Conservation (phyloP, 768 basidiomycete species). For the Coprinellus micaceus region DNA sequence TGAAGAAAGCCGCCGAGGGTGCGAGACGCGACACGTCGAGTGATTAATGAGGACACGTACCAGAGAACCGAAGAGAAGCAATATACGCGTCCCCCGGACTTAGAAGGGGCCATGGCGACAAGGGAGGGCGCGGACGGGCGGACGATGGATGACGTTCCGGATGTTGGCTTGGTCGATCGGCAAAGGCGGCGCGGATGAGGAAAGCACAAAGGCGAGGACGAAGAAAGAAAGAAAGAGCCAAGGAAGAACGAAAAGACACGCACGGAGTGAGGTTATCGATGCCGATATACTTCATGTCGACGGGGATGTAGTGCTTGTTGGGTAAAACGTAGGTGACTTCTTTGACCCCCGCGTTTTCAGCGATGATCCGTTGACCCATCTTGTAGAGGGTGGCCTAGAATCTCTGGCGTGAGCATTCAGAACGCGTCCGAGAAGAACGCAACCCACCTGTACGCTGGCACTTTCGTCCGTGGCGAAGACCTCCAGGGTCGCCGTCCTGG, state of each 20-base stretch:
- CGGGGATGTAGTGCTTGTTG: conserved; percentile 93
- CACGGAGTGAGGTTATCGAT: conserved; percentile 70
- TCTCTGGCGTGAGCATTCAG: background rate
- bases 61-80: background rate
- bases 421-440: background rate
- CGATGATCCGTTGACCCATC: conserved; percentile 74
- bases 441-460: conserved; percentile 81
- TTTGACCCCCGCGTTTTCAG: conserved; percentile 56
- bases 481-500: conserved; percentile 66
- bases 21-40: background rate
- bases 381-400: conserved; percentile 92
- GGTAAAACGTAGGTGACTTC: conserved; percentile 73
- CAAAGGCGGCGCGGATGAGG: too few relatives aligned
- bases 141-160: background rate
- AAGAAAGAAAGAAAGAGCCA: background rate
- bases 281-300: conserved; percentile 73
- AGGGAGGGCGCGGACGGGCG: too few relatives aligned
- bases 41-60: background rate
- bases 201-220: background rate
- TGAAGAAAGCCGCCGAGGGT: background rate
- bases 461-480: conserved; percentile 85
- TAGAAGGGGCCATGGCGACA: background rate
- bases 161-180: too few relatives aligned
- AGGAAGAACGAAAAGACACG: conserved; percentile 18
- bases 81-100: background rate